Percentiles rank a stretch among this genome's conserved stretches.
phyloP scores from a whole-genome alignment of 106 monocot species.

The Dendrobium officinale region DNA sequence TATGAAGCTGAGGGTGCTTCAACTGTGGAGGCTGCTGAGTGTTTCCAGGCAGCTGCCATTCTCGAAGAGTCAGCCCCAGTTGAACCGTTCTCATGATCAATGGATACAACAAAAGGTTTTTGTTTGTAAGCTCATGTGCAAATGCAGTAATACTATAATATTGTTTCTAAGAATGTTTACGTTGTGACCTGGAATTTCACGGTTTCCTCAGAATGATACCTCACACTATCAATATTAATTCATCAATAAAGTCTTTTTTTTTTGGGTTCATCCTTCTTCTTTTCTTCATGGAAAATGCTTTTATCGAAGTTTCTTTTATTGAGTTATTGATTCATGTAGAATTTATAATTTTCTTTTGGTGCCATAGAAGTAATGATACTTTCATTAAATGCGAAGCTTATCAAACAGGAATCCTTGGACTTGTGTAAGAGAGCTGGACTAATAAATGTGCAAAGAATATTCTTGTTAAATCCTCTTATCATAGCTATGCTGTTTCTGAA shows the following conservation, averaged over 20 bases:
- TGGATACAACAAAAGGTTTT: conserved; percentile 7
- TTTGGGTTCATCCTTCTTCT: not conserved
- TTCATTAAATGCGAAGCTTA: not conserved
- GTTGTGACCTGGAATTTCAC: not conserved
- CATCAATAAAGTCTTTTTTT: not conserved
- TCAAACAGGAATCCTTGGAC: not conserved
- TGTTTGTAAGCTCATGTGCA: conserved; percentile 36
- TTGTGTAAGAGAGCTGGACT: not conserved
- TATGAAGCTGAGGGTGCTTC: conserved; percentile 44
- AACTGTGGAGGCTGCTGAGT: conserved; percentile 62
- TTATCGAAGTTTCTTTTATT: not conserved
- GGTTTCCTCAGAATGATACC: not conserved
- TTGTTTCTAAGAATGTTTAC: not conserved
- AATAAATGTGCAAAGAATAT: not conserved
- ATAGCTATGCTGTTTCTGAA: not conserved
- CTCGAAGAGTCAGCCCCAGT: conserved; percentile 88
- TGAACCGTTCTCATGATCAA: conserved; percentile 71
- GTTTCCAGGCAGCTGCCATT: conserved; percentile 80
- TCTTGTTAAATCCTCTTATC: not conserved
- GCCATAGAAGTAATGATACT: not conserved
- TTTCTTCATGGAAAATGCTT: not conserved
- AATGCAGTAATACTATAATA: conserved; percentile 1
- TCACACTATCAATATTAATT: not conserved
- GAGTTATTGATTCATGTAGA: not conserved
- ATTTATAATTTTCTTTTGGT: not conserved